Evolutionary conservation across 2,329 filamentous ascomycete genomes (phyloP), one percentile per base, ranked within the genome.

Genomic region (Colletotrichum tanaceti): DNA sequence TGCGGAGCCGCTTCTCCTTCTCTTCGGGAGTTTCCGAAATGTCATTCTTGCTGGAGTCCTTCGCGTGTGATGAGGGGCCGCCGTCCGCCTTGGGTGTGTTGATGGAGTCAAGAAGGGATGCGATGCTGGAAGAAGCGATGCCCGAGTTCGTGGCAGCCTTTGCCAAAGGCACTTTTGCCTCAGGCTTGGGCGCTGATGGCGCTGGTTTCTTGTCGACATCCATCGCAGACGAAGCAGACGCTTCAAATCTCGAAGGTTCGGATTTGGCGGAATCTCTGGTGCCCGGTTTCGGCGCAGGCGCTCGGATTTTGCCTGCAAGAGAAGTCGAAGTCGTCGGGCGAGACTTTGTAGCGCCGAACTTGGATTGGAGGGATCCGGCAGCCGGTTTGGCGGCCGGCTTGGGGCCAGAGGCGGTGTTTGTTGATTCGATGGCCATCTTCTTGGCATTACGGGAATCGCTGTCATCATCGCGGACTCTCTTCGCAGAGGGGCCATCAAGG

Each of bases 11-110:
- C 73, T 89, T 91, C 1, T 84, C 81, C 73, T 84, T 89, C 75
- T 93, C 86, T 73, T 92, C 90, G 0, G 88, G 81, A 0, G 90
- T 93, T 76, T 94, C 92, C 0, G 84, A 81, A 78, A 81, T 35
- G 75, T 81, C 2, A 77, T 76, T 66, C 80, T 81, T 70, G 49
- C 72, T 73, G 0, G 79, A 74, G n/a, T 79, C 78, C 38, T 80
- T 82, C 13, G 74, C 73, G 65, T 89, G 87, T 72, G 88, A 87
- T 0, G 84, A 79, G 65, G 86, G 85, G 4, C 81, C 83, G 4
- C 81, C 83, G 50, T 83, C 79, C 2, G 74, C 73, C 63, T 82
- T 83, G 6, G 81, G 80, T 5, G 81, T 79, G 62, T 82, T 83
- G 71, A 84, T 84, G 13, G 82, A 82, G 64, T 85, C 85, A 22